Conservation (phyloP, 495 filamentous ascomycete genomes). For the Xylaria intraflava region DNA sequence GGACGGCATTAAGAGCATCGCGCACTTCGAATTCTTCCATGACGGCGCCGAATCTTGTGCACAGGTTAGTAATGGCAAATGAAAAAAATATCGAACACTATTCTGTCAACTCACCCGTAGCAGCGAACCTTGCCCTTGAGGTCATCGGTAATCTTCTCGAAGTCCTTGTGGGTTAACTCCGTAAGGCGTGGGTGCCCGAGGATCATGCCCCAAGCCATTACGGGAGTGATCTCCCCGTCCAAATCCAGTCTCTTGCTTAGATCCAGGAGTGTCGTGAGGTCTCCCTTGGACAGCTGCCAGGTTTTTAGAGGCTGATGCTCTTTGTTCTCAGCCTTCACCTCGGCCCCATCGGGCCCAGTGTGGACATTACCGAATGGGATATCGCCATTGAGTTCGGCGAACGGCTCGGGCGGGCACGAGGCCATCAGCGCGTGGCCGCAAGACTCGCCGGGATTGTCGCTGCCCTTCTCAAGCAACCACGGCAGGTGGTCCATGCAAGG, state of each 20-base stretch:
- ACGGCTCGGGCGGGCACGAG: constrained; percentile 66
- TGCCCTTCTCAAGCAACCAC: constrained; percentile 56
- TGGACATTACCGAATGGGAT: constrained; percentile 44
- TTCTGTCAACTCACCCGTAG: constrained; percentile 66
- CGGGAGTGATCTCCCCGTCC: constrained; percentile 91
- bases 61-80: constrained; percentile 13
- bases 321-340: constrained; percentile 28
- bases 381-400: constrained; percentile 37
- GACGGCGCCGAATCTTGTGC: constrained; percentile 68
- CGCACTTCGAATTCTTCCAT: constrained; percentile 88
- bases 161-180: constrained; percentile 60
- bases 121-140: constrained; percentile 78
- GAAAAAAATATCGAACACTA: constrained; percentile 11
- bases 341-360: constrained; percentile 7
- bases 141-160: constrained; percentile 64
- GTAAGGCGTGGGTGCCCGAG: constrained; percentile 60
- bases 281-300: constrained; percentile 63
- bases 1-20: constrained; percentile 71
- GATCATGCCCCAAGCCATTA: constrained; percentile 87
- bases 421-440: constrained; percentile 87
- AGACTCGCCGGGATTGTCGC: constrained; percentile 46
- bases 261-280: constrained; percentile 74
- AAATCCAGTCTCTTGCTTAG: constrained; percentile 77
- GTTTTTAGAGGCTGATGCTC: constrained; percentile 47
- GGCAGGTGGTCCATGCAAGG: constrained; percentile 94